A percentile compares a stretch with the other conserved stretches of the same genome.
Evolutionary conservation across 768 basidiomycete genomes (phyloP).

Genomic region (Russula compacta): DNA sequence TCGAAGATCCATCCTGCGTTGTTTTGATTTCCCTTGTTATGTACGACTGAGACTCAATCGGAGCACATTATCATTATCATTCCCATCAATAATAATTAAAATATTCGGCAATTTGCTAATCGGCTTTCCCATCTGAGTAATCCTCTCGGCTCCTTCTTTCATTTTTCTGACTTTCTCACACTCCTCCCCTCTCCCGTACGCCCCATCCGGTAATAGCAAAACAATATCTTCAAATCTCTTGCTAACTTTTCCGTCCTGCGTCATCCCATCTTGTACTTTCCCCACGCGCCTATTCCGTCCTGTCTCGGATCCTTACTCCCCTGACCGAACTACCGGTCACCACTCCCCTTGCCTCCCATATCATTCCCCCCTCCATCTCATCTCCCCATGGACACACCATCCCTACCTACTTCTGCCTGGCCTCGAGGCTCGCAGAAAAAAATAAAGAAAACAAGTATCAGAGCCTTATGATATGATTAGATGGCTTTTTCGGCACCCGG

Average conservation of each 20-base stretch:
- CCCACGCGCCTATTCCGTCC: conserved; percentile 3
- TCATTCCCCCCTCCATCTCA: not conserved
- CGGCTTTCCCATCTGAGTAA: conserved; percentile 9
- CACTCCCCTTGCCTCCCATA: not conserved
- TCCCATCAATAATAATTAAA: not conserved
- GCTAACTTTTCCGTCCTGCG: conserved; percentile 1
- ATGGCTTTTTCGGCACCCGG: not conserved
- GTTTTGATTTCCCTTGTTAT: too few species aligned
- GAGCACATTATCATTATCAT: not conserved
- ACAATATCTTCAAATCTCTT: conserved; percentile 11
- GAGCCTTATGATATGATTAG: not conserved
- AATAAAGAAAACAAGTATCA: not conserved
- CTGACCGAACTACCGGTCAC: conserved; percentile 3
- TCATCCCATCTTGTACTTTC: conserved; percentile 4
- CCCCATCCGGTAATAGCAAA: conserved; percentile 12
- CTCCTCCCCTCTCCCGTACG: not conserved
- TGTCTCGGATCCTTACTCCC: conserved; percentile 5
- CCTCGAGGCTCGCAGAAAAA: not conserved
- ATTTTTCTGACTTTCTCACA: not conserved
- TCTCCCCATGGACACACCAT: not conserved
- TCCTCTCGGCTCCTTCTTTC: not conserved
- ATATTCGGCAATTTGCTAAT: conserved; percentile 10
- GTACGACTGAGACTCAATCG: too few species aligned
- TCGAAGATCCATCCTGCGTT: not conserved
- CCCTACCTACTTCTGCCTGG: not conserved